Base-by-base conservation (phyloP, 2,329 filamentous ascomycete species). In the Teratosphaeria viscida region DNA sequence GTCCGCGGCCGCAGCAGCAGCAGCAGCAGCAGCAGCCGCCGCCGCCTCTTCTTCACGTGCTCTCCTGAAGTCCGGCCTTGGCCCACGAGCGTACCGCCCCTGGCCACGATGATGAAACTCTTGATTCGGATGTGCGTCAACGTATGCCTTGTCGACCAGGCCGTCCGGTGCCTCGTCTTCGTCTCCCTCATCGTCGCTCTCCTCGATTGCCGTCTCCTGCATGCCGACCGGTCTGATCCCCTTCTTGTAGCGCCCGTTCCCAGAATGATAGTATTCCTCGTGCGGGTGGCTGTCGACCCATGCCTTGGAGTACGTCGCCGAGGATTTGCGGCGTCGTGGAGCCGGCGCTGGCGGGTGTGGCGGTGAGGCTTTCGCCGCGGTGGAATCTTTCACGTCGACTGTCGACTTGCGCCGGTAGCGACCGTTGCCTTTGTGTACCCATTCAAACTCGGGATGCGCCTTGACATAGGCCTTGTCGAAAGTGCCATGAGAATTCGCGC, bases 401-500 rank as follows among this genome's bases (percentile, higher is more conserved):
- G 58, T 56, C 10, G 14, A 27, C 39, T 59, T 60, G 52, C 60
- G 69, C 19, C 66, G 57, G 57, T 70, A 72, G 52, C 70, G 66
- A 27, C 69, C 70, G 61, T 70, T 68, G 43, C 70, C 70, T 47
- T 68, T 67, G 60, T 71, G 69, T 27, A 70, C 62, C 66, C 67
- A 72, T 49, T 66, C 62, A 52, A 69, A 61, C 49, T 69, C 64
- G 14, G 69, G 69, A 62, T 72, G 68, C 26, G 64, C 56, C 10
- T 66, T 59, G 29, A 62, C 66, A 61, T 71, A 68, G 10, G 63
- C 63, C 54, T 67, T 68, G 55, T 64, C 65, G 54, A 69, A 69
- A 29, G 65, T 67, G 19, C 43, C 52, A 37, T 19, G 35, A 8
- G 35, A 23, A 14, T n/a, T 35, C n/a, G 16, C 27, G 19, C 19